These are phyloP conservation scores for Pestalotiopsis sp. DNA, from an alignment of 2,329 filamentous ascomycete species.

Conservation along the genomic window DNA sequence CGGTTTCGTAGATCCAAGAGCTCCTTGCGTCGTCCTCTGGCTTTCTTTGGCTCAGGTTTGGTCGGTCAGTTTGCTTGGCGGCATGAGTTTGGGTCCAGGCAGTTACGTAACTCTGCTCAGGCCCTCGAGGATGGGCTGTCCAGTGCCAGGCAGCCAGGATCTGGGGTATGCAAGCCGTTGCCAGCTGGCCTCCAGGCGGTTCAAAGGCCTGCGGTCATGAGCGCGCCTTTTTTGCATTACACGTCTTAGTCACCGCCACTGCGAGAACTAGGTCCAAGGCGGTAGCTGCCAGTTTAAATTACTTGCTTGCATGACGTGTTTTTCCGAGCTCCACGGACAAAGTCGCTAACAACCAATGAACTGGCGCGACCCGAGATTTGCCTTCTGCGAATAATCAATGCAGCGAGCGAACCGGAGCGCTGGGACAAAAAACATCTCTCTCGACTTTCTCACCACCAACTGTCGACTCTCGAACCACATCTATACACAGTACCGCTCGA, in stretches of 20 bases:
- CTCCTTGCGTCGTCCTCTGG: background rate
- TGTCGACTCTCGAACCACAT: background rate
- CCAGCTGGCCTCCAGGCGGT: background rate
- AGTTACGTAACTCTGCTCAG: constrained; percentile 9
- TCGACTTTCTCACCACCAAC: background rate
- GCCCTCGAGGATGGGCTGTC: background rate
- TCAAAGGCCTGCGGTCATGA: background rate
- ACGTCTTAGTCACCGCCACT: background rate
- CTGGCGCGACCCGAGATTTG: constrained; percentile 9
- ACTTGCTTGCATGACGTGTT: constrained; percentile 18
- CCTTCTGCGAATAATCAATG: constrained; percentile 12
- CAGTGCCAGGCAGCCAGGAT: background rate
- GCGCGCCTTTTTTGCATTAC: background rate
- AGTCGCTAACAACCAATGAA: constrained; percentile 14
- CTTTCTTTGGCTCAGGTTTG: background rate
- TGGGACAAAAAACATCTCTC: constrained; percentile 6
- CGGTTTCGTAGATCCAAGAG: background rate
- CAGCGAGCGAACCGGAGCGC: background rate
- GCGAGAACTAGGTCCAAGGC: background rate
- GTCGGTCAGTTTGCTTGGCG: background rate
- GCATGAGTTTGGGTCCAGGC: background rate
- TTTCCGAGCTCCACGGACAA: constrained; percentile 17
- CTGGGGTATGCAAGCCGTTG: background rate
- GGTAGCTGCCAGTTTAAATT: constrained; percentile 3
- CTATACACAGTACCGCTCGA: constrained; percentile 14